Percentiles rank a stretch among this genome's conserved stretches.
Conservation (phyloP, 345 rosid genomes). For the Rhodomyrtus tomentosa region DNA sequence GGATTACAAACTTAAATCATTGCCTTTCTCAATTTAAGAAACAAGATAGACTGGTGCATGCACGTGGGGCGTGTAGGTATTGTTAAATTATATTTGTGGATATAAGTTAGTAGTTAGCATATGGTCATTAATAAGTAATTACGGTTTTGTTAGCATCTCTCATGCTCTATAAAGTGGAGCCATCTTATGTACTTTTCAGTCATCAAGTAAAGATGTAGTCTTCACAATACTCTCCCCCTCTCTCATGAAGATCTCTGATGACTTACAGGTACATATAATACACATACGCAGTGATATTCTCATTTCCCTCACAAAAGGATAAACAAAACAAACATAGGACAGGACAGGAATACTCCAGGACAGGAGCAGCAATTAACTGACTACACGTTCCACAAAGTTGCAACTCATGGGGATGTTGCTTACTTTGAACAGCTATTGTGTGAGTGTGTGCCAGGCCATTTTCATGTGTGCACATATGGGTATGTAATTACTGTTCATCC, state of each 20-base stretch:
- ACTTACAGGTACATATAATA: neutral
- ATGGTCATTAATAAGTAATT: neutral
- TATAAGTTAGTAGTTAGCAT: neutral
- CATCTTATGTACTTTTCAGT: neutral
- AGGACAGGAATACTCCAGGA: neutral
- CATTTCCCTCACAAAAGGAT: neutral
- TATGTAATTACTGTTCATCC: neutral
- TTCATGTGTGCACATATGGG: neutral
- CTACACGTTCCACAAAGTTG: neutral
- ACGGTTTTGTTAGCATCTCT: too few relatives aligned
- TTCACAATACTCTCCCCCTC: neutral
- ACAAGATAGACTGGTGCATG: neutral
- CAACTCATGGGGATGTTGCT: neutral
- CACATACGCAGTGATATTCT: neutral
- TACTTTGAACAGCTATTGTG: neutral
- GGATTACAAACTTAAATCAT: neutral
- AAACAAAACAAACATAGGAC: neutral
- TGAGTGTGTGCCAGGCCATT: neutral
- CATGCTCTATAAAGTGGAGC: neutral
- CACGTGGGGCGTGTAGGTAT: neutral
- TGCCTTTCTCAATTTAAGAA: neutral
- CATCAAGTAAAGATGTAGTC: neutral
- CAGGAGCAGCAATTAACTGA: neutral
- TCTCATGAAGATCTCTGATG: neutral
- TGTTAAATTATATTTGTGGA: neutral